Evolutionary conservation across 2,329 filamentous ascomycete genomes (phyloP), one percentile per base, ranked within the genome.

Genomic region (Colletotrichum sp.): DNA sequence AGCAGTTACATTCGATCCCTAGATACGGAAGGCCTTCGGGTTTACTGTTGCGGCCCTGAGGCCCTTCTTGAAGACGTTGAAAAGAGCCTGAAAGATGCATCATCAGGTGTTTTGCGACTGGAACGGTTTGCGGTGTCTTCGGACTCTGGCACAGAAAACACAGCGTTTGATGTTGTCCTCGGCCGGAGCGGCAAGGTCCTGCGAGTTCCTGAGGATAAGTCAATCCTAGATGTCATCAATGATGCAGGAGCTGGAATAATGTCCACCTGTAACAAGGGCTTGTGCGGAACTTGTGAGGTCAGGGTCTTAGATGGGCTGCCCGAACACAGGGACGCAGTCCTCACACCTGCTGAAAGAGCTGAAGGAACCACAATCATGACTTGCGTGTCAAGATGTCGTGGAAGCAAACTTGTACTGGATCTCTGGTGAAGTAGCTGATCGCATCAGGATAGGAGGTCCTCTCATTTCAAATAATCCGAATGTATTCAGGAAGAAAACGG

Each of bases 191-290:
- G 24, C 8, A 59, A 59, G n/a, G 55, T 59, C 6, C 55, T 59
- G 34, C n/a, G 32, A 8, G 34, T 66, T 34, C 34, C 34, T 24
- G 24, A 28, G 63, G 21, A 66, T 44, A 16, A 13, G 32, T 39
- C 63, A 12, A 36, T 66, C 3, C 32, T 66, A 8, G 63, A 66
- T 8, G n/a, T 49, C 34, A 66, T 66, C 63, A 66, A 66, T 18
- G 34, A 66, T 12, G 63, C 63, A 24, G 63, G 63, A 4, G 63
- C 63, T n/a, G 63, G 63, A 21, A 12, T 66, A 13, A 66, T 66
- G 21, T 66, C 63, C 24, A 66, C 63, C 7, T 66, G 63, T 28
- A 59, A 59, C 55, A 59, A 16, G 4, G n/a, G 21, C 10, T 30
- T 65, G 6, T 59, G 55, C 24, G 55, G 55, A 18, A 59, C 55